A percentile compares a stretch with the other conserved stretches of the same genome.
phyloP scores from a whole-genome alignment of 495 filamentous ascomycete genomes.

The Amorphotheca resinae region DNA sequence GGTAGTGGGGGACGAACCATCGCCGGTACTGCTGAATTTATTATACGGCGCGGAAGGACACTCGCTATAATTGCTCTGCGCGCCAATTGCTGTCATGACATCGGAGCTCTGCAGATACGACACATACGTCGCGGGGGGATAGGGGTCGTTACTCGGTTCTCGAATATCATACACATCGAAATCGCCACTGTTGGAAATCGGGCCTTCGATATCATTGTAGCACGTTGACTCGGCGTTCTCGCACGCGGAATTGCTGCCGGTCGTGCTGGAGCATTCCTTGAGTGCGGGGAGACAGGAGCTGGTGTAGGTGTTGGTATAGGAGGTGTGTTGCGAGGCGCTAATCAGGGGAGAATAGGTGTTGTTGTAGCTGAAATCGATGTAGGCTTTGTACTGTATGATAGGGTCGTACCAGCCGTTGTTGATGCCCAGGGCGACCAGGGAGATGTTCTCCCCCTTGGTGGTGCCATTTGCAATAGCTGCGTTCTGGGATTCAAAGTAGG shows the following conservation, averaged over 20 bases:
- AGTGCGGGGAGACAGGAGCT: conserved; percentile 30
- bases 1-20: conserved; percentile 24
- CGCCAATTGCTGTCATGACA: conserved; percentile 39
- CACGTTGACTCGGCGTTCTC: conserved; percentile 31
- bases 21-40: conserved; percentile 34
- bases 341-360: conserved; percentile 42
- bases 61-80: conserved; percentile 33
- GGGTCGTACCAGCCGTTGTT: conserved; percentile 47
- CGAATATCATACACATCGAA: conserved; percentile 44
- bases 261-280: conserved; percentile 23
- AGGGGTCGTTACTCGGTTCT: conserved; percentile 28
- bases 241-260: conserved; percentile 29
- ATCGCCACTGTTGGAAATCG: conserved; percentile 23
- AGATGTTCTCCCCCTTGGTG: conserved; percentile 33
- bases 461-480: conserved; percentile 27
- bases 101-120: conserved; percentile 28
- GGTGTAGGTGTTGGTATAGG: conserved; percentile 28
- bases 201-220: conserved; percentile 30
- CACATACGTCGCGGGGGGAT: conserved; percentile 36
- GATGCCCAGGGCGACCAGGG: conserved; percentile 40
- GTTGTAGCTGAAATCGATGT: conserved; percentile 38
- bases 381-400: conserved; percentile 35
- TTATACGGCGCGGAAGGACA: conserved; percentile 28
- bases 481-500: conserved; percentile 41
- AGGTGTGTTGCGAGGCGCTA: conserved; percentile 27